Percentiles rank a stretch among this genome's conserved stretches.
Evolutionary conservation across 805 yeast species (phyloP).

Genomic region (Schwanniomyces yamadae): DNA sequence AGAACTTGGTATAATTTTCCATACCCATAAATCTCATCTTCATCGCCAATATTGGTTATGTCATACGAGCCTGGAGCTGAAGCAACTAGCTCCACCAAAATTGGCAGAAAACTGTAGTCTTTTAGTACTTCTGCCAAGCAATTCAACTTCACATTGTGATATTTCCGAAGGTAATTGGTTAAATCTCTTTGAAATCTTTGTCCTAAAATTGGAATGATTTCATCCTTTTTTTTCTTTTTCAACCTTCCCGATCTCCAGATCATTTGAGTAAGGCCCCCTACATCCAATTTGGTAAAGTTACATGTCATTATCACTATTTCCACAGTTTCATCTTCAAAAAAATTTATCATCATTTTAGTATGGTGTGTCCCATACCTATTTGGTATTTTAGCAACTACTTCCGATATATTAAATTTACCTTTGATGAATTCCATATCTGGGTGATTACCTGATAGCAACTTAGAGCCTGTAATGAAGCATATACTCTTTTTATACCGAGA

Average conservation of each 20-base stretch:
- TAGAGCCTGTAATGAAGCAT: slow-evolving; percentile 32
- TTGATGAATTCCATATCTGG: slow-evolving; percentile 13
- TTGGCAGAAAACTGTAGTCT: slow-evolving; percentile 42
- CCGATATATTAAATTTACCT: slow-evolving; percentile 21
- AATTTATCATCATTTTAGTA: slow-evolving; percentile 64
- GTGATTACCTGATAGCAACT: slow-evolving; percentile 9
- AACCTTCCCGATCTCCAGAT: slow-evolving; percentile 59
- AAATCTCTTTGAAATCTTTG: slow-evolving; percentile 47
- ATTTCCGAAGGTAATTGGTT: slow-evolving; percentile 43
- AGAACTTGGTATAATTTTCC: slow-evolving; percentile 46
- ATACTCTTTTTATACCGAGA: slow-evolving; percentile 15
- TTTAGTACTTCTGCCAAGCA: slow-evolving; percentile 27
- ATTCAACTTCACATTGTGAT: slow-evolving; percentile 29
- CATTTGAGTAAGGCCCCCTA: slow-evolving; percentile 60
- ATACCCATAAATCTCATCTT: slow-evolving; percentile 44
- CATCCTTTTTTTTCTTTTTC: slow-evolving; percentile 2
- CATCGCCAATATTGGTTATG: slow-evolving; percentile 8
- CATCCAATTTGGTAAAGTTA: slow-evolving; percentile 56
- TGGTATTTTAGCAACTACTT: slow-evolving; percentile 33
- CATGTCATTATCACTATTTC: slow-evolving; percentile 59
- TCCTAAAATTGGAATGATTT: slow-evolving; percentile 6
- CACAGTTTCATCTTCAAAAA: slow-evolving; percentile 43
- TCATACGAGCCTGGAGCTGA: slow-evolving; percentile 51
- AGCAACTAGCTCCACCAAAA: slow-evolving; percentile 54
- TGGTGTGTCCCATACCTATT: slow-evolving; percentile 53